These are phyloP conservation scores for Cyclaneusma minus DNA, from an alignment of 2,329 filamentous ascomycete genomes.

Conservation along the genomic window DNA sequence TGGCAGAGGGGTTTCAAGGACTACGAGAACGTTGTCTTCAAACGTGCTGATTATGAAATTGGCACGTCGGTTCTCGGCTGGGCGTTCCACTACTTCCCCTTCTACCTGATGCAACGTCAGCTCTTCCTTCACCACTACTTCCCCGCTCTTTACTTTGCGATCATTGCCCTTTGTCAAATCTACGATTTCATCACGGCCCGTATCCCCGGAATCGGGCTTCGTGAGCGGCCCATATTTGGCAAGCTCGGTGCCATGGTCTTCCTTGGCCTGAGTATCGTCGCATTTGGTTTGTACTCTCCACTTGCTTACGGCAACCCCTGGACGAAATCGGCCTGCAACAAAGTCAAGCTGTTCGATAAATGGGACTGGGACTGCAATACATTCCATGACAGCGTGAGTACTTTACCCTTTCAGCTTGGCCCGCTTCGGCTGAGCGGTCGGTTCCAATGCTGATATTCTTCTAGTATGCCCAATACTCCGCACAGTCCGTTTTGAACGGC, in stretches of 20 bases:
- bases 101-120: conserved; percentile 95
- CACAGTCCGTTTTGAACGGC: conserved; percentile 8
- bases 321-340: conserved; percentile 78
- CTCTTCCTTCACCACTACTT: conserved; percentile 98
- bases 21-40: conserved; percentile 70
- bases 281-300: conserved; percentile 75
- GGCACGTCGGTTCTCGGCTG: conserved; percentile 82
- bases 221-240: conserved; percentile 57
- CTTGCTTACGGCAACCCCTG: conserved; percentile 86
- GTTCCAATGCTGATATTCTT: conserved; percentile 7
- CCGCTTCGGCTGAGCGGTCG: conserved; percentile 6
- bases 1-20: conserved; percentile 92
- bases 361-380: conserved; percentile 99
- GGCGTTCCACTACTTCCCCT: conserved; percentile 98
- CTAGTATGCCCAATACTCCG: conserved; percentile 21
- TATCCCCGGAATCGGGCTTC: conserved; percentile 50
- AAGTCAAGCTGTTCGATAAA: conserved; percentile 69
- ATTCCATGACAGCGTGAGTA: conserved; percentile 70
- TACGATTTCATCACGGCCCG: conserved; percentile 76
- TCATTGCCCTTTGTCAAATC: conserved; percentile 76
- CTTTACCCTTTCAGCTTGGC: conserved; percentile 11
- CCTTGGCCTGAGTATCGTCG: conserved; percentile 55
- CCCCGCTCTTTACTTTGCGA: conserved; percentile 87
- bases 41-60: conserved; percentile 95
- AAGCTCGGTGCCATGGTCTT: conserved; percentile 59